Evolutionary conservation across 2,329 filamentous ascomycete species (phyloP), one percentile per base, ranked within the genome.

Genomic region (Neodidymelliopsis sp.): DNA sequence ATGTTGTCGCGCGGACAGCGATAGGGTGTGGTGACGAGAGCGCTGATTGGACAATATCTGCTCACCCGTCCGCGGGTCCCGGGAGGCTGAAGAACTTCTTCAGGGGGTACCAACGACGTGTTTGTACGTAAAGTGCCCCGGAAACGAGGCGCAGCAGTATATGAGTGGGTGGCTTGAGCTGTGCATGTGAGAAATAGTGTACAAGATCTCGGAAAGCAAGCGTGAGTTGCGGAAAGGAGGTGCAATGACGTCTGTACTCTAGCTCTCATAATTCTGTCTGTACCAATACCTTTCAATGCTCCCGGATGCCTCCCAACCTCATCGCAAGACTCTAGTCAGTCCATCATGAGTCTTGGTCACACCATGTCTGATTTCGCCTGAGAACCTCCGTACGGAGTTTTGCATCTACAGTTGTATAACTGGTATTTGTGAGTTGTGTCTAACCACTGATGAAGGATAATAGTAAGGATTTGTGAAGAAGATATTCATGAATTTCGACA

Each of bases 1-100:
- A 47, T 19, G 42, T 38, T 39, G 37, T 34, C 35, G 37, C 49
- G 49, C 42, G 49, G 42, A 19, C 33, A 42, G 29, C 49, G 49
- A 22, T 43, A 39, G 38, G 49, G 38, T 37, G 38, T 33, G 27
- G 6, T 8, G 6, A 2, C 2, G 10, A 12, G 7, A 13, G 19
- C 11, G 28, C 27, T 41, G 41, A 51, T 46, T 50, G 47, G 47
- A 9, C 9, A 7, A 29, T 16, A 4, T 2, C 4, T 31, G 1
- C 20, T 3, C 6, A 11, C 18, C 28, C 33, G 38, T 10, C 46
- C 46, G 46, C 46, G 46, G 39, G 20, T 6, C 20, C 46, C 46
- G 46, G 34, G 12, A 39, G 31, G 46, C 28, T 39, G 38, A 40
- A 34, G 33, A 49, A 19, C 24, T 37, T 22, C 33, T 10, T 10